Conservation (phyloP, 225 moss, liverwort and hornwort genomes). For the Physcomitrium patens region DNA sequence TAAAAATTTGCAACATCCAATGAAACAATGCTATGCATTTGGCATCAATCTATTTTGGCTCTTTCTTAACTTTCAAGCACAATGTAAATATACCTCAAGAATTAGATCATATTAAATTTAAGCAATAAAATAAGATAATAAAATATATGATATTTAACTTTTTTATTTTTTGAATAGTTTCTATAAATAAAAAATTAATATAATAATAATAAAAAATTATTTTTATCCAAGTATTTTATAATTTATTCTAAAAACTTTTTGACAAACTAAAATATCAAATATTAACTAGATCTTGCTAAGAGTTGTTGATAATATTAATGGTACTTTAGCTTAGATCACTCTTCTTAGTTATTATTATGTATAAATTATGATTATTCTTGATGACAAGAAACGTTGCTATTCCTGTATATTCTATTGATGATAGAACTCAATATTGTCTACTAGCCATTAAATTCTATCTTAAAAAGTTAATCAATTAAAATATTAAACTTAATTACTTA, state of each 20-base stretch:
- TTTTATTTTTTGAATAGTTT: too few relatives aligned
- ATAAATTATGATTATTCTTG: too few relatives aligned
- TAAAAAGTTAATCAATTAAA: neutral
- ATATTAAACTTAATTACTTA: neutral
- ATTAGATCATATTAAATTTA: slow-evolving; percentile 7
- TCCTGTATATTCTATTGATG: too few relatives aligned
- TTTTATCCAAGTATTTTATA: slow-evolving; percentile 30
- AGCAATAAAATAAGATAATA: neutral
- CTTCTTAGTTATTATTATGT: too few relatives aligned
- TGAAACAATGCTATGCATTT: slow-evolving; percentile 21
- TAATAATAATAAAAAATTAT: too few relatives aligned
- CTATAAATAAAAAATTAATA: too few relatives aligned
- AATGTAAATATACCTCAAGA: slow-evolving; percentile 26
- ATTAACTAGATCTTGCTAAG: too few relatives aligned
- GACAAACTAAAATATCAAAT: neutral
- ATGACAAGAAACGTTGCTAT: too few relatives aligned
- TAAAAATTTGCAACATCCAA: slow-evolving; percentile 12
- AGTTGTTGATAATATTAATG: too few relatives aligned
- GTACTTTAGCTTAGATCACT: neutral
- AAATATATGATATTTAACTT: too few relatives aligned
- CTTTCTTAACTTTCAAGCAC: slow-evolving; percentile 35
- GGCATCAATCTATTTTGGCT: slow-evolving; percentile 17
- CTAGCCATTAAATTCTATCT: too few relatives aligned
- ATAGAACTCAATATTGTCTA: neutral
- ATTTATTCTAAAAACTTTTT: neutral